These are phyloP conservation scores for Novakomyces olei DNA, from an alignment of 805 yeast species.

Conservation along the genomic window DNA sequence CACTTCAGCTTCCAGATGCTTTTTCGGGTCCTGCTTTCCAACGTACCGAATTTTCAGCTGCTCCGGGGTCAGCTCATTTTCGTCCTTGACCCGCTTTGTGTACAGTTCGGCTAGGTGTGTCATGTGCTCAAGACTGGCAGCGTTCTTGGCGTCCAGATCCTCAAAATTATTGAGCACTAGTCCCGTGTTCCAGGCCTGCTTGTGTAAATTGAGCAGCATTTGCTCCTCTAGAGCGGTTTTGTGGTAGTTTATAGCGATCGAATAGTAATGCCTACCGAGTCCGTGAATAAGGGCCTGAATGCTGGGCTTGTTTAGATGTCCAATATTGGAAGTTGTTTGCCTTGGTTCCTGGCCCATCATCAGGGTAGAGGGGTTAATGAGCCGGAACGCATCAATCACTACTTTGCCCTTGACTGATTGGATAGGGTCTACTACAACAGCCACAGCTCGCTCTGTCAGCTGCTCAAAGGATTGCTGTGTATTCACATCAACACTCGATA, in stretches of 20 bases:
- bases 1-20: slow-evolving; percentile 78
- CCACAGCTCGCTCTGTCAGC: slow-evolving; percentile 85
- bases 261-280: slow-evolving; percentile 85
- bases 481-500: slow-evolving; percentile 88
- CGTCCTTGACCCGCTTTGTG: slow-evolving; percentile 78
- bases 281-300: slow-evolving; percentile 96
- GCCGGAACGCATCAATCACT: slow-evolving; percentile 92
- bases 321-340: slow-evolving; percentile 88
- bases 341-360: slow-evolving; percentile 97
- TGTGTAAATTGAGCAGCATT: slow-evolving; percentile 84
- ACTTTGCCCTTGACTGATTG: slow-evolving; percentile 98
- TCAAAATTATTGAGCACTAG: slow-evolving; percentile 55
- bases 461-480: slow-evolving; percentile 97
- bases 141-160: slow-evolving; percentile 52
- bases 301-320: slow-evolving; percentile 84
- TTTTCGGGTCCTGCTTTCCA: slow-evolving; percentile 97
- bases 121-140: slow-evolving; percentile 51
- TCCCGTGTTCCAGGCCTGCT: slow-evolving; percentile 90
- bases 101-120: slow-evolving; percentile 79
- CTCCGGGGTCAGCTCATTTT: slow-evolving; percentile 66
- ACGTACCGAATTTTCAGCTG: slow-evolving; percentile 88
- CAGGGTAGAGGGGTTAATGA: slow-evolving; percentile 65
- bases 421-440: slow-evolving; percentile 95
- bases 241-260: slow-evolving; percentile 81
- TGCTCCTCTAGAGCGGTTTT: slow-evolving; percentile 81